Conservation (phyloP, 192 early-diverging fungal genomes). For the Backusella macrospora region DNA sequence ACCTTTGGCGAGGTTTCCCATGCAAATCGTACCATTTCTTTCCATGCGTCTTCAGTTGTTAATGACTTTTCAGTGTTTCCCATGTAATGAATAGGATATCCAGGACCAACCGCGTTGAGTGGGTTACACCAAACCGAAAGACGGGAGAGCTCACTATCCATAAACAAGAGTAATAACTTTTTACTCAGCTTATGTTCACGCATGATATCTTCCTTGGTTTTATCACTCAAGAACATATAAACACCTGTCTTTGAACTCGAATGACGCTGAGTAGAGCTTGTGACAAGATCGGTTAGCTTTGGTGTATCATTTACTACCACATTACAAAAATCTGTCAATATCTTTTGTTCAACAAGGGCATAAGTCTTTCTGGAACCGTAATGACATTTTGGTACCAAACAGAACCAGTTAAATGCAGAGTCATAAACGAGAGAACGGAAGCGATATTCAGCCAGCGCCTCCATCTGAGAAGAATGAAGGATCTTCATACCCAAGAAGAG, state of each 20-base stretch:
- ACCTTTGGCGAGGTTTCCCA: conserved; percentile 81
- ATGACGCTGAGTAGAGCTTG: conserved; percentile 32
- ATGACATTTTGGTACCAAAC: conserved; percentile 71
- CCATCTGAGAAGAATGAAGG: conserved; percentile 64
- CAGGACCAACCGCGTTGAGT: conserved; percentile 48
- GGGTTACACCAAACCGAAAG: conserved; percentile 85
- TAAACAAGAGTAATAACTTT: conserved; percentile 75
- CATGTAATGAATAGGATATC: conserved; percentile 36
- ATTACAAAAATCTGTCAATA: conserved; percentile 63
- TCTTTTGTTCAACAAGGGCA: conserved; percentile 62
- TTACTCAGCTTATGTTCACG: conserved; percentile 47
- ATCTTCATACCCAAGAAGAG: conserved; percentile 75
- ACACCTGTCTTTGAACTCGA: background rate
- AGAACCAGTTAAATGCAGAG: conserved; percentile 84
- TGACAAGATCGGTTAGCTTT: conserved; percentile 49
- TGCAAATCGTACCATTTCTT: conserved; percentile 69
- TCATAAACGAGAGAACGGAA: conserved; percentile 67
- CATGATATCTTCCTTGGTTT: conserved; percentile 55
- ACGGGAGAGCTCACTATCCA: conserved; percentile 87
- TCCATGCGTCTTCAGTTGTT: conserved; percentile 67
- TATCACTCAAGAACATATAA: conserved; percentile 35
- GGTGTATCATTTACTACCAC: conserved; percentile 63
- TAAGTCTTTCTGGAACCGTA: conserved; percentile 73
- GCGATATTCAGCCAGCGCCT: conserved; percentile 62
- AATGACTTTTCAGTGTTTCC: conserved; percentile 31